These are phyloP conservation scores for Metschnikowia cerradonensis DNA, from an alignment of 805 yeast species.

Conservation along the genomic window DNA sequence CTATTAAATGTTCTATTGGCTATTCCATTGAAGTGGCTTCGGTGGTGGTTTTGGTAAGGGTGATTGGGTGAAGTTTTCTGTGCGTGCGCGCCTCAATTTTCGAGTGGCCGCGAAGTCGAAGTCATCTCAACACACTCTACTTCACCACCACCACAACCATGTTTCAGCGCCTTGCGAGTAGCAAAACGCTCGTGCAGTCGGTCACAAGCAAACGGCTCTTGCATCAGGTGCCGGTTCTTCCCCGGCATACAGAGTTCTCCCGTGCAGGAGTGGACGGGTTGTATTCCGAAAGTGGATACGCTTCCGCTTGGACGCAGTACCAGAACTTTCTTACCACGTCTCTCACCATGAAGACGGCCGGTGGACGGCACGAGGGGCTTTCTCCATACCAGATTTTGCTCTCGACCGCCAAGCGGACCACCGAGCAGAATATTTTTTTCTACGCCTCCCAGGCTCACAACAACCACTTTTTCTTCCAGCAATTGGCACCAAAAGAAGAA, in stretches of 20 bases:
- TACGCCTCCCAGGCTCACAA: slow-evolving; percentile 88
- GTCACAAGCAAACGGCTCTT: slow-evolving; percentile 19
- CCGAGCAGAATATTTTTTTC: slow-evolving; percentile 71
- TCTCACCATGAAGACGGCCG: slow-evolving; percentile 61
- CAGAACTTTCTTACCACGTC: slow-evolving; percentile 63
- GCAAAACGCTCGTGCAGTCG: too few relatives aligned
- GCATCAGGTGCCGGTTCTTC: slow-evolving; percentile 63
- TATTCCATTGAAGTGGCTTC: too few relatives aligned
- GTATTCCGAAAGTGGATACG: slow-evolving; percentile 61
- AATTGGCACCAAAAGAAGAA: slow-evolving; percentile 37
- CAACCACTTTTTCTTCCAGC: slow-evolving; percentile 83
- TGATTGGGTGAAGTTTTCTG: too few relatives aligned
- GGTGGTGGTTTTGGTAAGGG: too few relatives aligned
- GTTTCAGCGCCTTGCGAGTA: not conserved
- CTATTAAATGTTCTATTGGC: too few relatives aligned
- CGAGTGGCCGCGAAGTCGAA: not conserved
- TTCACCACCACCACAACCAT: not conserved
- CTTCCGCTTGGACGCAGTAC: slow-evolving; percentile 75
- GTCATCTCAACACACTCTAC: not conserved
- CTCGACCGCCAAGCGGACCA: slow-evolving; percentile 62
- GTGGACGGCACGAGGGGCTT: slow-evolving; percentile 75
- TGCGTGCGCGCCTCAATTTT: not conserved
- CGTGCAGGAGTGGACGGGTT: slow-evolving; percentile 59
- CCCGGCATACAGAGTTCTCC: slow-evolving; percentile 35
- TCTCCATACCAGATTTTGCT: slow-evolving; percentile 67